A percentile compares a stretch with the other conserved stretches of the same genome.
These are phyloP conservation scores for Ophiosphaerella korrae DNA, from an alignment of 2,329 filamentous ascomycete species.

Conservation along the genomic window DNA sequence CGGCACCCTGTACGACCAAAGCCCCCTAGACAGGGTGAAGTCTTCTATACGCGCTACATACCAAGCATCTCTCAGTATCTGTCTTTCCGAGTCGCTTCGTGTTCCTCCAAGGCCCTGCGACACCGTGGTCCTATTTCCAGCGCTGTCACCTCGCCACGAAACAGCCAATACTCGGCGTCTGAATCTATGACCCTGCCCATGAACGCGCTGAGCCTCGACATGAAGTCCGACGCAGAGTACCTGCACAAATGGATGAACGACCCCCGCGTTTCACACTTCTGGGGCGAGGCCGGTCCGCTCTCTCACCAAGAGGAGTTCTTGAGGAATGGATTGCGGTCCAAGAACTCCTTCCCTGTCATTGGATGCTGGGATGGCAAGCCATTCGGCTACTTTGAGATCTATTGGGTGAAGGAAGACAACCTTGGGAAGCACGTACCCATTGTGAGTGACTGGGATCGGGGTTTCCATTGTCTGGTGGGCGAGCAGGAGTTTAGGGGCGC, in stretches of 20 bases:
- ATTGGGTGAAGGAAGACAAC: slow-evolving; percentile 94
- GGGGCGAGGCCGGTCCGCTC: slow-evolving; percentile 69
- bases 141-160: slow-evolving; percentile 24
- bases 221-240: slow-evolving; percentile 66
- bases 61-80: slow-evolving; percentile 83
- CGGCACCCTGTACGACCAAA: slow-evolving; percentile 88
- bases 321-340: slow-evolving; percentile 64
- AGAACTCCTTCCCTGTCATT: slow-evolving; percentile 87
- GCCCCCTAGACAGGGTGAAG: slow-evolving; percentile 85
- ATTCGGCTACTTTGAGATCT: slow-evolving; percentile 97
- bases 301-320: slow-evolving; percentile 71
- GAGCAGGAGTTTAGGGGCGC: slow-evolving; percentile 88
- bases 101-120: slow-evolving; percentile 66
- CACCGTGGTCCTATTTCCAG: slow-evolving; percentile 63
- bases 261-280: slow-evolving; percentile 81
- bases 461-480: slow-evolving; percentile 85
- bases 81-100: slow-evolving; percentile 82
- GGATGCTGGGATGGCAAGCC: slow-evolving; percentile 93
- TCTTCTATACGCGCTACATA: slow-evolving; percentile 87
- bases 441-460: slow-evolving; percentile 81
- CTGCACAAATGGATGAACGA: slow-evolving; percentile 89
- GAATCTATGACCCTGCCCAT: slow-evolving; percentile 53
- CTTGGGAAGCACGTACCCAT: slow-evolving; percentile 71
- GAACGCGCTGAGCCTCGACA: slow-evolving; percentile 29
- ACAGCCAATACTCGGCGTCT: slow-evolving; percentile 52